Evolutionary conservation across 1,284 basidiomycete genomes (phyloP).

Genomic region (Apiotrichum laibachii): DNA sequence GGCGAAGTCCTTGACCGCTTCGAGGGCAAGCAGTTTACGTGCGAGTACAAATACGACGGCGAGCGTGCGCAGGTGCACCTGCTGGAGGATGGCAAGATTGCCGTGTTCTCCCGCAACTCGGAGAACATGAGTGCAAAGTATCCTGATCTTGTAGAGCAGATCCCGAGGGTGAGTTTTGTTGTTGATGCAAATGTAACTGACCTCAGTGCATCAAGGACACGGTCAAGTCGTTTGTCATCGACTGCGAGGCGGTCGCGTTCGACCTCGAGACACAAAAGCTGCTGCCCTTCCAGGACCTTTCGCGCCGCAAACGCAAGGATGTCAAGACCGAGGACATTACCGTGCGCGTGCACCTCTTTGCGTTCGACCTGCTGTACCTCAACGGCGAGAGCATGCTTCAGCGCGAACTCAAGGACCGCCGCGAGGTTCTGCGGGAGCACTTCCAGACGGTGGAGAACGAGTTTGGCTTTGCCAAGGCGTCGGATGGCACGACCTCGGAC

Average conservation of each 20-base stretch:
- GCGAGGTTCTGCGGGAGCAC: conserved; percentile 71
- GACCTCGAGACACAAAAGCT: conserved; percentile 66
- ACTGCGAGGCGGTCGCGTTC: conserved; percentile 77
- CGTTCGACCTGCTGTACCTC: conserved; percentile 59
- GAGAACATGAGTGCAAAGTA: conserved; percentile 99
- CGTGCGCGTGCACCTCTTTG: conserved; percentile 58
- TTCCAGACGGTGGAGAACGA: conserved; percentile 83
- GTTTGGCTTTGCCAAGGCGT: conserved; percentile 87
- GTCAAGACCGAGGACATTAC: conserved; percentile 64
- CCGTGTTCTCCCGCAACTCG: conserved; percentile 93
- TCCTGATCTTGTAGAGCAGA: conserved; percentile 90
- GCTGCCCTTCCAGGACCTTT: conserved; percentile 80
- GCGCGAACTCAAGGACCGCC: conserved; percentile 59
- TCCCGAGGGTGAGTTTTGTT: conserved; percentile 66
- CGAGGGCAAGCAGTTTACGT: conserved; percentile 92
- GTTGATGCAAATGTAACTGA: conserved; percentile 15
- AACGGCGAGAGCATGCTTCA: conserved; percentile 55
- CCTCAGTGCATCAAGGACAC: conserved; percentile 74
- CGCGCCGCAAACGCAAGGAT: conserved; percentile 79
- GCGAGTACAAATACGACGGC: conserved; percentile 99
- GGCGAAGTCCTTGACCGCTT: conserved; percentile 98
- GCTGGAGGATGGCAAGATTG: conserved; percentile 72
- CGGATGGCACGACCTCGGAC: conserved; percentile 84
- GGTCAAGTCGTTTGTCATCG: conserved; percentile 75
- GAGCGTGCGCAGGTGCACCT: conserved; percentile 94